A percentile compares a stretch with the other conserved stretches of the same genome.
Conservation (phyloP, 1,139 yeast species). For the Candida neerlandica region DNA sequence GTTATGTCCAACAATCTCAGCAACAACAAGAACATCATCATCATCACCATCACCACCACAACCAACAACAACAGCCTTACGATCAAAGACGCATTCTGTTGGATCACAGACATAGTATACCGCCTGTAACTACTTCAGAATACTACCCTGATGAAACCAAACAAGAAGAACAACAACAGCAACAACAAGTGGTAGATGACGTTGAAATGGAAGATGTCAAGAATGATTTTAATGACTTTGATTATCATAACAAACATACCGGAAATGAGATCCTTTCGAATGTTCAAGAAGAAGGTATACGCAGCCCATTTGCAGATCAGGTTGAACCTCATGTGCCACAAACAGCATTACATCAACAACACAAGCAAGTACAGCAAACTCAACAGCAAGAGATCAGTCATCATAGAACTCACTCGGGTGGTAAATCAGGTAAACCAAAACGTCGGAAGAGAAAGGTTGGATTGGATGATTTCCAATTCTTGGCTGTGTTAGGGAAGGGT, state of each 20-base stretch:
- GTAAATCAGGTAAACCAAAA: conserved; percentile 24
- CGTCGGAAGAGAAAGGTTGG: conserved; percentile 73
- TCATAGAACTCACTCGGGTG: conserved; percentile 6
- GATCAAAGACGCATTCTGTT: conserved; percentile 9
- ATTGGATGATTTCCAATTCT: conserved; percentile 88
- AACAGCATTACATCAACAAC: conserved; percentile 1
- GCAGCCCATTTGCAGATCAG: conserved; percentile 14
- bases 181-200: conserved; percentile 5
- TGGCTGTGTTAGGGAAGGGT: conserved; percentile 96
- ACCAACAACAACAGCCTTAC: conserved; percentile 11
- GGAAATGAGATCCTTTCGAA: conserved; percentile 21
- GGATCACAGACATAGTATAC: conserved; percentile 11
- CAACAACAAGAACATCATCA: conserved; percentile 14
- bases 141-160: conserved; percentile 8
- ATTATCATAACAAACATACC: conserved; percentile 29
- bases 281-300: conserved; percentile 8
- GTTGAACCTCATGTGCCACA: conserved; percentile 6
- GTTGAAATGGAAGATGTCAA: conserved; percentile 12
- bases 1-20: conserved; percentile 11
- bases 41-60: conserved; percentile 1
- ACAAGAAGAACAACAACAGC: conserved; percentile 7
- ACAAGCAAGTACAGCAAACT: conserved; percentile 10
- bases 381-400: conserved; percentile 9
- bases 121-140: conserved; percentile 5
- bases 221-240: conserved; percentile 31